Percentiles rank a stretch among this genome's conserved stretches.
These are phyloP conservation scores for Alternaria sp. DNA, from an alignment of 2,329 filamentous ascomycete genomes.

Conservation along the genomic window DNA sequence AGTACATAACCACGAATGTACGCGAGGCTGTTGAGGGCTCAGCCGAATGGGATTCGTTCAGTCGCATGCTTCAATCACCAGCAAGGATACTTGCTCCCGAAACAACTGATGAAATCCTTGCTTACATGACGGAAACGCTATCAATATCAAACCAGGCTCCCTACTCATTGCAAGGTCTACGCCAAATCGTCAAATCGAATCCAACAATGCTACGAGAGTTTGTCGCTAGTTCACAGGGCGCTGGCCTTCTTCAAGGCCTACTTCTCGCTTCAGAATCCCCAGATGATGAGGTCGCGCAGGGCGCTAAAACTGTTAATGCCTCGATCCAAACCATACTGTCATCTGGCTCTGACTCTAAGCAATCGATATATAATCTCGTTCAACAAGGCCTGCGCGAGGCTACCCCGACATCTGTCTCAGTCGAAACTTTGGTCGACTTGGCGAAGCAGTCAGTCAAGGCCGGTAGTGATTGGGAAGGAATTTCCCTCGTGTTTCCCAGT, in stretches of 20 bases:
- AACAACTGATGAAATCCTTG: slow-evolving; percentile 51
- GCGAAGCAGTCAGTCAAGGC: slow-evolving; percentile 58
- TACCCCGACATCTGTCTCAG: slow-evolving; percentile 53
- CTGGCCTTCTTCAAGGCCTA: slow-evolving; percentile 61
- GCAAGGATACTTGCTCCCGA: slow-evolving; percentile 43
- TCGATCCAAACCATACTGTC: slow-evolving; percentile 47
- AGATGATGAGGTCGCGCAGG: slow-evolving; percentile 60
- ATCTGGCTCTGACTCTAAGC: slow-evolving; percentile 51
- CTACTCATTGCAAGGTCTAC: slow-evolving; percentile 55
- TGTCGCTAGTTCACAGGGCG: slow-evolving; percentile 55
- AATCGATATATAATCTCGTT: slow-evolving; percentile 62
- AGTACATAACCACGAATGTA: slow-evolving; percentile 43
- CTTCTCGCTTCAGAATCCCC: slow-evolving; percentile 63
- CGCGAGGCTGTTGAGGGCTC: slow-evolving; percentile 42
- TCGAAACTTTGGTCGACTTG: slow-evolving; percentile 65
- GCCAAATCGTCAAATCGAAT: slow-evolving; percentile 53
- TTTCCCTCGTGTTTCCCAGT: slow-evolving; percentile 68
- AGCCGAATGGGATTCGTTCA: slow-evolving; percentile 48
- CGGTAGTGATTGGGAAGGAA: slow-evolving; percentile 34
- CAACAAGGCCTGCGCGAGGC: slow-evolving; percentile 60
- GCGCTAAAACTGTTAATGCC: slow-evolving; percentile 50
- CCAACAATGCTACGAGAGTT: slow-evolving; percentile 55
- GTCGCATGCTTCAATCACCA: slow-evolving; percentile 46
- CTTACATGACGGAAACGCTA: slow-evolving; percentile 50
- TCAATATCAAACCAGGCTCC: slow-evolving; percentile 46